phyloP scores from a whole-genome alignment of 2,329 filamentous ascomycete species.

The Clarireedia paspali region DNA sequence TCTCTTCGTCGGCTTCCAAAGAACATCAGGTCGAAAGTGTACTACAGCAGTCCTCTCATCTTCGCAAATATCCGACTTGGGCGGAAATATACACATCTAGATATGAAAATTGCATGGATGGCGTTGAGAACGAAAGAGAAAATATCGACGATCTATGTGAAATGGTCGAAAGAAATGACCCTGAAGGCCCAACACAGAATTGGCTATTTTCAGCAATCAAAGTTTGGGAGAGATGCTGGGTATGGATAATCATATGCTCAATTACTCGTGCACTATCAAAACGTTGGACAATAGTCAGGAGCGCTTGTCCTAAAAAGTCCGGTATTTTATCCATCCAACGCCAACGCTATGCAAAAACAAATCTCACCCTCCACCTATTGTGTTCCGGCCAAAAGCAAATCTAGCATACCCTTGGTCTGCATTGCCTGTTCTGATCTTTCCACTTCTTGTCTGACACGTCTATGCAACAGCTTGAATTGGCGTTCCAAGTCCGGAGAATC shows the following conservation, averaged over 20 bases:
- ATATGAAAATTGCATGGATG: too few relatives aligned
- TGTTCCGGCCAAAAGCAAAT: constrained; percentile 56
- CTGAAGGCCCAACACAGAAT: too few relatives aligned
- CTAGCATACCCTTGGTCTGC: constrained; percentile 81
- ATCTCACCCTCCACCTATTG: constrained; percentile 17
- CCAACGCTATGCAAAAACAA: constrained; percentile 35
- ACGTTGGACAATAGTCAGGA: constrained; percentile 3
- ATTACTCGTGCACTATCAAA: constrained; percentile 7
- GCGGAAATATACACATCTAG: too few relatives aligned
- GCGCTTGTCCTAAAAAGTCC: constrained; percentile 8
- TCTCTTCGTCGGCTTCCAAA: too few relatives aligned
- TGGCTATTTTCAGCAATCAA: not conserved
- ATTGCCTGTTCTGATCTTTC: constrained; percentile 78
- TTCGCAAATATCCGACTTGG: too few relatives aligned
- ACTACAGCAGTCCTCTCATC: too few relatives aligned
- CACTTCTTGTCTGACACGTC: constrained; percentile 66
- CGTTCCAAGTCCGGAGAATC: constrained; percentile 65
- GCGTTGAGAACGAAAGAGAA: too few relatives aligned
- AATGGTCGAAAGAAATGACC: too few relatives aligned
- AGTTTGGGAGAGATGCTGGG: not conserved
- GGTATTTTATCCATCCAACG: constrained; percentile 21
- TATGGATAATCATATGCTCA: constrained; percentile 6
- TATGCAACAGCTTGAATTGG: constrained; percentile 60
- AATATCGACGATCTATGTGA: too few relatives aligned
- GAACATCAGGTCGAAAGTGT: too few relatives aligned